phyloP scores from a whole-genome alignment of 306 rosid species.

The Lathyrus aphaca region DNA sequence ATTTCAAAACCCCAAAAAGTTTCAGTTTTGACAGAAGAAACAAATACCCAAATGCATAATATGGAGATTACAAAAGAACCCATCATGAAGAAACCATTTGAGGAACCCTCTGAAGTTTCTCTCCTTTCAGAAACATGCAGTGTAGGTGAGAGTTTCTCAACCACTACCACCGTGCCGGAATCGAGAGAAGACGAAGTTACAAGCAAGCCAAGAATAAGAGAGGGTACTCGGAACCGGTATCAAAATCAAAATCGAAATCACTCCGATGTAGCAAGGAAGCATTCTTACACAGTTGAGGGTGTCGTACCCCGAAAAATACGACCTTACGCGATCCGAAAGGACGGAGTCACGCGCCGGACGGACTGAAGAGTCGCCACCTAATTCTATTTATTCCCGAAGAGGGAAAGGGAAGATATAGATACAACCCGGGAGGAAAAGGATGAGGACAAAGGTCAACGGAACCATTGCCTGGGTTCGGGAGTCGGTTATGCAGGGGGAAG shows the following conservation, averaged over 20 bases:
- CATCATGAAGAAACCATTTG: constrained; percentile 24
- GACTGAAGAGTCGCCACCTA: no score
- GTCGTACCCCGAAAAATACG: no score
- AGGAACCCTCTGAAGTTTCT: constrained; percentile 48
- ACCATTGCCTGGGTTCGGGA: no score
- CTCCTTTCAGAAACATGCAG: constrained; percentile 58
- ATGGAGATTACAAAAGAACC: constrained; percentile 8
- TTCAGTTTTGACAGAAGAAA: constrained; percentile 26
- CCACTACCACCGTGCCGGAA: constrained; percentile 52
- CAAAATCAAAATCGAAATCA: constrained; percentile 34
- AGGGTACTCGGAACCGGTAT: constrained; percentile 43
- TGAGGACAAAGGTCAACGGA: no score
- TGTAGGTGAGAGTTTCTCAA: constrained; percentile 67
- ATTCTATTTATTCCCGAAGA: no score
- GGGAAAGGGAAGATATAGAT: no score
- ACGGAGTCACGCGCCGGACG: no score
- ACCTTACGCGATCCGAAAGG: no score
- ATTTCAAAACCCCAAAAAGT: constrained; percentile 53
- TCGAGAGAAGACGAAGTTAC: constrained; percentile 73
- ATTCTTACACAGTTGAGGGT: constrained; percentile 52
- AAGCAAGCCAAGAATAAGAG: constrained; percentile 58
- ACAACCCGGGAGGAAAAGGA: no score
- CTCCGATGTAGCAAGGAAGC: constrained; percentile 48
- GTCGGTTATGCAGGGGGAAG: no score
- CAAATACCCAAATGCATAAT: constrained; percentile 41